These are phyloP conservation scores for Coix lacrymajobi DNA, from an alignment of 176 grass and related monocot genomes.

Conservation along the genomic window DNA sequence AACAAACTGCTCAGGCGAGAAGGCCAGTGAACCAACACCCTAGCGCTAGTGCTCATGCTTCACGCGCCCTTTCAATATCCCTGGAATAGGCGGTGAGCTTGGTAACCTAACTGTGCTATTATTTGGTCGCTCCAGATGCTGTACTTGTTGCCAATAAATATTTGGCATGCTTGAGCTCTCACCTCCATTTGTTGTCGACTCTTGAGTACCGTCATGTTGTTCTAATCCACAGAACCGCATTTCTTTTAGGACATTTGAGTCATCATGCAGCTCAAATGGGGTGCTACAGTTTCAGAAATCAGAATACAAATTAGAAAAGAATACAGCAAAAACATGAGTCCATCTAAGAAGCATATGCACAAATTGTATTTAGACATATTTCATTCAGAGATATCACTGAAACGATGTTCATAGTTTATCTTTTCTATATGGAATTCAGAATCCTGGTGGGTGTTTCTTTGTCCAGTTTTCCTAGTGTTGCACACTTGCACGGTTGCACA, in stretches of 20 bases:
- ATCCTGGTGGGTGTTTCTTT: neutral
- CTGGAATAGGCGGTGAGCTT: slow-evolving; percentile 73
- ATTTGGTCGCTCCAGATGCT: slow-evolving; percentile 42
- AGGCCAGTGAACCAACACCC: neutral
- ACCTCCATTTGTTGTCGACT: slow-evolving; percentile 36
- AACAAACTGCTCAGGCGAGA: slow-evolving; percentile 11
- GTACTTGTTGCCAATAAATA: slow-evolving; percentile 48
- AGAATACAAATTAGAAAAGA: slow-evolving; percentile 12
- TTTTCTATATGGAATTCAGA: neutral
- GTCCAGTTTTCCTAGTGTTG: neutral
- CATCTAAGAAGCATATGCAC: neutral
- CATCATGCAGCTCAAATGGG: slow-evolving; percentile 94
- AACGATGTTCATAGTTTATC: neutral
- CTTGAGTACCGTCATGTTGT: slow-evolving; percentile 26
- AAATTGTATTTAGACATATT: neutral
- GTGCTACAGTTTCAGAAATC: slow-evolving; percentile 60
- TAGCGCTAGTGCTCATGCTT: slow-evolving; percentile 77
- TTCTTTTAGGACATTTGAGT: slow-evolving; percentile 85
- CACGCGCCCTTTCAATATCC: slow-evolving; percentile 81
- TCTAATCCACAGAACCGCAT: slow-evolving; percentile 61
- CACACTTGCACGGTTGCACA: neutral
- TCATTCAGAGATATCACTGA: neutral
- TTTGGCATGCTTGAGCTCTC: slow-evolving; percentile 65
- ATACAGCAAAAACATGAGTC: neutral
- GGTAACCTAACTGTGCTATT: slow-evolving; percentile 51